Evolutionary conservation across 169 alveolate species (phyloP).

Genomic region (Cystoisospora suis): DNA sequence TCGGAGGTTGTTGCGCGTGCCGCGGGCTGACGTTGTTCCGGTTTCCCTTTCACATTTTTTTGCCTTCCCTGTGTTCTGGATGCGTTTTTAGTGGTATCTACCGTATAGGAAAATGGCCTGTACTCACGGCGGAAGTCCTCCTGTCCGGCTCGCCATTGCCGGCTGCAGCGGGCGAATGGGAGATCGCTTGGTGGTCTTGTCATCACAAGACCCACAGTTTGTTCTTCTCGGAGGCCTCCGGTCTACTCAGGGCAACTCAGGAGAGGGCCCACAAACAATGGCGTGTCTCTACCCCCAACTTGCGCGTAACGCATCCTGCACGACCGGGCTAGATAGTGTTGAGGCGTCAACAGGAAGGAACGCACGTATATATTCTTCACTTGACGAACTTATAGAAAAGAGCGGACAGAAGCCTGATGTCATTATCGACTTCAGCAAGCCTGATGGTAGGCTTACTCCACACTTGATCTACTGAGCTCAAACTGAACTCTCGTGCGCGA

Average conservation of each 20-base stretch:
- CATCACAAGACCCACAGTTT: not conserved
- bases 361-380: not conserved
- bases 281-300: not conserved
- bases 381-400: not conserved
- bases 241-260: not conserved
- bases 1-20: not conserved
- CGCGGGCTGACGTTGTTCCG: not conserved
- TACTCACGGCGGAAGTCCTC: not conserved
- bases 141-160: slow-evolving; percentile 7
- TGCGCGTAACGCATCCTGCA: not conserved
- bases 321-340: not conserved
- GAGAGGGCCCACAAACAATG: not conserved
- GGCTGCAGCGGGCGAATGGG: slow-evolving; percentile 41
- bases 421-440: slow-evolving; percentile 3
- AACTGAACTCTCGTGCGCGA: too few relatives aligned
- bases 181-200: not conserved
- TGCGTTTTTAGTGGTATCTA: not conserved
- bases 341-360: not conserved
- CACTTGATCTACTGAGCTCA: too few relatives aligned
- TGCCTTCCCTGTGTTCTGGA: not conserved
- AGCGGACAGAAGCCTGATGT: not conserved
- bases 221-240: not conserved
- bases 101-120: not conserved
- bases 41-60: not conserved
- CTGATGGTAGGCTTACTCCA: slow-evolving; percentile 4